Conservation (phyloP, 805 yeast genomes). For the Candida endomychidarum region DNA sequence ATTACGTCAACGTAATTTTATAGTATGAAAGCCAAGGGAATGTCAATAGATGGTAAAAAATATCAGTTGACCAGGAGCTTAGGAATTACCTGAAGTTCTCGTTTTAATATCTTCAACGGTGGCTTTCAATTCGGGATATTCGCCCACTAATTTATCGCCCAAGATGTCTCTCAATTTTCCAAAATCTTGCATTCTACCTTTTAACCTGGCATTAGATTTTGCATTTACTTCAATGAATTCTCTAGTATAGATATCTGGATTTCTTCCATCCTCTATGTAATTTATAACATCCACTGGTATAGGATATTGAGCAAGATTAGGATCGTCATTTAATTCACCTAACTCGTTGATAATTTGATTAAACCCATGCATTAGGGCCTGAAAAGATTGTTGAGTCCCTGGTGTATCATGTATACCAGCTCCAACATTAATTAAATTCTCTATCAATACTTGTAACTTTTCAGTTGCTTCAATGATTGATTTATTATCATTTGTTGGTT, state of each 20-base stretch:
- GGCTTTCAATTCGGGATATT: constrained; percentile 71
- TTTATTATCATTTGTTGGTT: constrained; percentile 23
- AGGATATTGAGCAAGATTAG: constrained; percentile 38
- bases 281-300: constrained; percentile 84
- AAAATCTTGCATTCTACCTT: constrained; percentile 80
- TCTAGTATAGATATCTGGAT: constrained; percentile 95
- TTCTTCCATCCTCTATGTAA: constrained; percentile 93
- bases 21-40: no score
- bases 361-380: constrained; percentile 39
- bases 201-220: constrained; percentile 79
- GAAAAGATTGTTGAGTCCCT: constrained; percentile 77
- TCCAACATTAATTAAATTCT: constrained; percentile 84
- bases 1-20: no score
- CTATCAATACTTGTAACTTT: constrained; percentile 41
- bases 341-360: constrained; percentile 44
- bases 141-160: constrained; percentile 67
- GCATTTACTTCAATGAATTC: constrained; percentile 95
- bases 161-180: constrained; percentile 60
- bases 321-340: constrained; percentile 31
- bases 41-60: not conserved
- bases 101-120: constrained; percentile 57
- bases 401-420: constrained; percentile 92
- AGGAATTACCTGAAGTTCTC: constrained; percentile 33
- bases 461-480: constrained; percentile 31
- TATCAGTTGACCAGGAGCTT: not conserved